A percentile compares a stretch with the other conserved stretches of the same genome.
Conservation (phyloP, 305 asterid genomes). For the Solanum chacoense region DNA sequence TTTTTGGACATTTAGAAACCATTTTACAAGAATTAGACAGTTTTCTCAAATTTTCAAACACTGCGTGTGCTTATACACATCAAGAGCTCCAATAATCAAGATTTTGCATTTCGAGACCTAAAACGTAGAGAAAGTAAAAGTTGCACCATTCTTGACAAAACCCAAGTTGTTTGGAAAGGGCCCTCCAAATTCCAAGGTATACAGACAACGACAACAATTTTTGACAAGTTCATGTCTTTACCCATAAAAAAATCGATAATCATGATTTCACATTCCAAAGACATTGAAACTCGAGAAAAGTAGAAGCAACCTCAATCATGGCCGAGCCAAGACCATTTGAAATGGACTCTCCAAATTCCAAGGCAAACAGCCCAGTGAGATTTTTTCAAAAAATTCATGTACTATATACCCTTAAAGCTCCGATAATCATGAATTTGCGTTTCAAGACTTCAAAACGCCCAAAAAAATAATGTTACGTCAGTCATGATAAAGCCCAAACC, state of each 20-base stretch:
- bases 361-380: not conserved
- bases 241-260: too few species aligned
- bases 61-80: not conserved
- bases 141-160: not conserved
- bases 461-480: not conserved
- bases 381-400: too few species aligned
- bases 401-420: not conserved
- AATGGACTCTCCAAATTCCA: not conserved
- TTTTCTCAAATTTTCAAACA: not conserved
- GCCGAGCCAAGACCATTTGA: not conserved
- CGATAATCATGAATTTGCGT: not conserved
- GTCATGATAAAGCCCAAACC: not conserved
- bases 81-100: not conserved
- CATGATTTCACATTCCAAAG: not conserved
- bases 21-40: not conserved
- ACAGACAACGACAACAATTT: not conserved
- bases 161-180: not conserved
- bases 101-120: not conserved
- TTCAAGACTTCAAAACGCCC: not conserved
- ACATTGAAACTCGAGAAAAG: not conserved
- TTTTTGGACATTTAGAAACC: not conserved
- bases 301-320: not conserved
- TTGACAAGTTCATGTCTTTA: too few species aligned
- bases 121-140: not conserved
- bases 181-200: not conserved